phyloP scores from a whole-genome alignment of 176 grass and related monocot species.

The Cenchrus purpureus region DNA sequence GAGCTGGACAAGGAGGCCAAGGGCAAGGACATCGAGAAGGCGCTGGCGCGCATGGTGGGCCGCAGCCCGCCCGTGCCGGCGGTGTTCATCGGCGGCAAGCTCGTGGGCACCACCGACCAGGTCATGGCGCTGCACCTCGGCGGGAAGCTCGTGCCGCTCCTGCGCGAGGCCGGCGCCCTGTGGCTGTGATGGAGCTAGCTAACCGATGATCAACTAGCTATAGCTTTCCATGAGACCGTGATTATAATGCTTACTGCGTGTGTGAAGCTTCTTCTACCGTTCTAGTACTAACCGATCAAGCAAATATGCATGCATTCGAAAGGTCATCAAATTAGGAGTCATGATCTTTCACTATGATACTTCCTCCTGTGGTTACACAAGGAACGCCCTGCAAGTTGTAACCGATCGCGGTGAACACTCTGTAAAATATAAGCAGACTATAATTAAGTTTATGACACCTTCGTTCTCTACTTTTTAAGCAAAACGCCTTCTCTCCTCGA shows the following conservation, averaged over 20 bases:
- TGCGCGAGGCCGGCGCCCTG: constrained; percentile 65
- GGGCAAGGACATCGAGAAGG: constrained; percentile 58
- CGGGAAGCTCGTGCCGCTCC: constrained; percentile 67
- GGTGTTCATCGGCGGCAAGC: constrained; percentile 69
- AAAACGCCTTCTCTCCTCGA: no score
- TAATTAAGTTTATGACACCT: background rate
- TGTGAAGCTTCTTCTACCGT: background rate
- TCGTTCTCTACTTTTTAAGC: no score
- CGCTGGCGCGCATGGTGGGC: constrained; percentile 59
- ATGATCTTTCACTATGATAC: constrained; percentile 3
- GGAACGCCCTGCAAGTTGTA: background rate
- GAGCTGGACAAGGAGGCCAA: constrained; percentile 66
- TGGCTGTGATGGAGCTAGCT: constrained; percentile 48
- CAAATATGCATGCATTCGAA: background rate
- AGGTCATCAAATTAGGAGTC: background rate
- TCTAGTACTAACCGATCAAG: no score
- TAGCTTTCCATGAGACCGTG: background rate
- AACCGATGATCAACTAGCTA: background rate
- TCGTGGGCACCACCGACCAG: constrained; percentile 64
- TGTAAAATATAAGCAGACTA: background rate
- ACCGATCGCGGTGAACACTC: no score
- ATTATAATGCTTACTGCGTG: background rate
- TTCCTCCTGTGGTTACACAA: background rate
- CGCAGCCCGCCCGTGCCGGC: constrained; percentile 56
- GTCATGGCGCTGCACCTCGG: constrained; percentile 69